phyloP scores from a whole-genome alignment of 1,139 yeast species.

The Blastobotrys malaysiensis region DNA sequence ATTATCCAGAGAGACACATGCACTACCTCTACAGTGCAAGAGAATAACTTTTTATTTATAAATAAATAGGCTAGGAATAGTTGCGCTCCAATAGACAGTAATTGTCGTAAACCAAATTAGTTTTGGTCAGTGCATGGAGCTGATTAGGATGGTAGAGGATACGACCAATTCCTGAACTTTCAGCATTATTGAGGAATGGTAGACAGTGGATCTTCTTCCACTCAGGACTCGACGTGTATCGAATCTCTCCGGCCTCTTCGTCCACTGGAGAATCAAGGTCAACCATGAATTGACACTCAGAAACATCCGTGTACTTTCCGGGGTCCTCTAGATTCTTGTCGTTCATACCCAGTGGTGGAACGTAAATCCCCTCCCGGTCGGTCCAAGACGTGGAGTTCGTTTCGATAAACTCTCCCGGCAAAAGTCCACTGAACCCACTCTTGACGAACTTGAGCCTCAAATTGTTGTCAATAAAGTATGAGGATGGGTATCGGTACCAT shows the following conservation, averaged over 20 bases:
- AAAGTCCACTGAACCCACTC: constrained; percentile 78
- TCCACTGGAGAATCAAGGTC: constrained; percentile 28
- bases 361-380: constrained; percentile 34
- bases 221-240: constrained; percentile 20
- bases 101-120: constrained; percentile 25
- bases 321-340: constrained; percentile 50
- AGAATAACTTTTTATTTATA: not conserved
- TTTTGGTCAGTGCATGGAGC: constrained; percentile 20
- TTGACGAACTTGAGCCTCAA: constrained; percentile 59
- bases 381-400: constrained; percentile 19
- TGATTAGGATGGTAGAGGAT: constrained; percentile 35
- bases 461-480: constrained; percentile 66
- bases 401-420: constrained; percentile 82
- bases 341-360: constrained; percentile 62
- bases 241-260: constrained; percentile 23
- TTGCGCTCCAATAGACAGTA: constrained; percentile 27
- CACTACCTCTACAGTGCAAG: not conserved
- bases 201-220: constrained; percentile 36
- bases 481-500: constrained; percentile 91
- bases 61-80: not conserved
- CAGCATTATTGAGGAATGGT: constrained; percentile 34
- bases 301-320: constrained; percentile 23
- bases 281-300: constrained; percentile 33
- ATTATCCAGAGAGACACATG: not conserved
- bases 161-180: constrained; percentile 39